Evolutionary conservation across 2,329 filamentous ascomycete genomes (phyloP).

Genomic region (Sphaerulina vaccinii): DNA sequence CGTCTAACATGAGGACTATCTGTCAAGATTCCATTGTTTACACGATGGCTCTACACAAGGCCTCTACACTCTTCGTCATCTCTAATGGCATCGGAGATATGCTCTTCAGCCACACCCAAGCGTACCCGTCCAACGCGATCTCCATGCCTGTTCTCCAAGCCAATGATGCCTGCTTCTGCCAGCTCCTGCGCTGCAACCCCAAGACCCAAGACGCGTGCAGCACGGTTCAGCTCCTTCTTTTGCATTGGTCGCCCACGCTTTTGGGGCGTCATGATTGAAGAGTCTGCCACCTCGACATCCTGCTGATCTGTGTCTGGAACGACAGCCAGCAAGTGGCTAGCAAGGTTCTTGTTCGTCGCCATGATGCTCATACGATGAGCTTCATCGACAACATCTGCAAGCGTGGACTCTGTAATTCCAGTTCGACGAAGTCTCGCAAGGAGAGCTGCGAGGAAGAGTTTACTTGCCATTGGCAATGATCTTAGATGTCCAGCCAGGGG

Average conservation of each 20-base stretch:
- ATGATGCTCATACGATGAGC: slow-evolving; percentile 66
- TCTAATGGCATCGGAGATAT: slow-evolving; percentile 81
- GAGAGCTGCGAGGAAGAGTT: slow-evolving; percentile 81
- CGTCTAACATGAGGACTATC: no score
- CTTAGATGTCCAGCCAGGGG: slow-evolving; percentile 88
- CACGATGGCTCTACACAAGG: slow-evolving; percentile 55
- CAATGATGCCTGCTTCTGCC: slow-evolving; percentile 82
- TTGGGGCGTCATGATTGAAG: slow-evolving; percentile 33
- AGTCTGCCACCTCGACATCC: slow-evolving; percentile 30
- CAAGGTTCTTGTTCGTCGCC: slow-evolving; percentile 58
- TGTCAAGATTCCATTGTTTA: no score
- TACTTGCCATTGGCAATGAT: slow-evolving; percentile 74
- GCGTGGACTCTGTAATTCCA: slow-evolving; percentile 80
- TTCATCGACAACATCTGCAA: slow-evolving; percentile 88
- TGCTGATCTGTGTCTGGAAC: slow-evolving; percentile 32
- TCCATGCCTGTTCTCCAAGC: slow-evolving; percentile 72
- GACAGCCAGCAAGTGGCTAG: slow-evolving; percentile 57
- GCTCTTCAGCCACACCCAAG: slow-evolving; percentile 83
- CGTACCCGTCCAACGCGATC: slow-evolving; percentile 86
- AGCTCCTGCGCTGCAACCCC: slow-evolving; percentile 76
- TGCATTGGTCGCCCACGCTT: slow-evolving; percentile 36
- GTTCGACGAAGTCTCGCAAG: slow-evolving; percentile 76
- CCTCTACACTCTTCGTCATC: slow-evolving; percentile 86
- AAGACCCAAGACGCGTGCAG: slow-evolving; percentile 58
- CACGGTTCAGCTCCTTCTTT: slow-evolving; percentile 35